These are phyloP conservation scores for Verticillium zaregamsianum DNA, from an alignment of 2,329 filamentous ascomycete species.

Conservation along the genomic window DNA sequence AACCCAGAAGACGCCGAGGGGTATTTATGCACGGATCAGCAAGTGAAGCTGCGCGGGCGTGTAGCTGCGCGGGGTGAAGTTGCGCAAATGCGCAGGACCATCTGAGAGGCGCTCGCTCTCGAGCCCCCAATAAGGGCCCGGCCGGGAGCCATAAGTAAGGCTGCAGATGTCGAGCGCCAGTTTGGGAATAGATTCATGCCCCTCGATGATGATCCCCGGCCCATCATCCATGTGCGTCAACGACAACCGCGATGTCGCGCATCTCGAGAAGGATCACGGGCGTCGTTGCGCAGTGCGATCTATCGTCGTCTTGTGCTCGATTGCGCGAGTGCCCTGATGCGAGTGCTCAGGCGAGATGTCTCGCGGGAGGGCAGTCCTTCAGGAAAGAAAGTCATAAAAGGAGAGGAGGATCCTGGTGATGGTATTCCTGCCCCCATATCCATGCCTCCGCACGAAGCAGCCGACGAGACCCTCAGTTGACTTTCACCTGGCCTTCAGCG, in stretches of 20 bases:
- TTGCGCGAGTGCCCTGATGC: background rate
- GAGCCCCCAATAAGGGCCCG: background rate
- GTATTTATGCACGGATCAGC: background rate
- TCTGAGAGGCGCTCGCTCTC: background rate
- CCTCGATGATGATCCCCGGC: background rate
- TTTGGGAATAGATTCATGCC: background rate
- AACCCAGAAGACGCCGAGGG: background rate
- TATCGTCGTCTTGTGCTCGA: background rate
- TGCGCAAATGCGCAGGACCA: background rate
- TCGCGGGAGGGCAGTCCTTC: background rate
- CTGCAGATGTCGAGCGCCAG: background rate
- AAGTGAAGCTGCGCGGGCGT: background rate
- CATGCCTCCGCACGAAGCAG: background rate
- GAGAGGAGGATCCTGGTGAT: background rate
- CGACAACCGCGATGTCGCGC: slow-evolving; percentile 1
- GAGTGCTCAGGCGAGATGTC: background rate
- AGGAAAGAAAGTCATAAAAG: background rate
- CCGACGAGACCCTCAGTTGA: background rate
- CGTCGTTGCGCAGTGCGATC: background rate
- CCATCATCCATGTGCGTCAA: background rate
- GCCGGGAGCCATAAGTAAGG: background rate
- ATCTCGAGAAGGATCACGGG: background rate
- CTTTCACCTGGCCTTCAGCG: background rate
- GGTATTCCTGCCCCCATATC: background rate
- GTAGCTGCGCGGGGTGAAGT: background rate